Conservation (phyloP, 108 stramenopile genomes). For the Mediolabrus comicus region DNA sequence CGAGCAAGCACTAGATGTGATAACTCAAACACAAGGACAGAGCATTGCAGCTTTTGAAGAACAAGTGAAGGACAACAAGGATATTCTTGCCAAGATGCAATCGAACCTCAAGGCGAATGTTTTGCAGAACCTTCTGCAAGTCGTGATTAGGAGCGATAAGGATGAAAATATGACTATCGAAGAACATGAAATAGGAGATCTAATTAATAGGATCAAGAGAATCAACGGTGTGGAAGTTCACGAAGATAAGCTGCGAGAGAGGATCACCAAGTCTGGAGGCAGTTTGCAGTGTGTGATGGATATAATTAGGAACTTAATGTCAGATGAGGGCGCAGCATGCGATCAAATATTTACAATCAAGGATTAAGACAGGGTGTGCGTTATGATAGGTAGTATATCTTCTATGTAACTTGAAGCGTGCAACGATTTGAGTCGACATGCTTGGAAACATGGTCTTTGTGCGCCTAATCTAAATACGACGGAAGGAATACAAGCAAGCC, state of each 20-base stretch:
- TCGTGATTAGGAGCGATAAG: slow-evolving; percentile 50
- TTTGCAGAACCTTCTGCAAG: slow-evolving; percentile 50
- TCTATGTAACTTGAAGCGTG: too few relatives aligned
- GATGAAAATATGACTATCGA: slow-evolving; percentile 51
- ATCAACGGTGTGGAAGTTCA: slow-evolving; percentile 51
- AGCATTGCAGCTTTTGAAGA: slow-evolving; percentile 40
- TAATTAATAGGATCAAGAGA: slow-evolving; percentile 35
- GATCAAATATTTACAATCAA: slow-evolving; percentile 21
- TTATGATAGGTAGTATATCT: too few relatives aligned
- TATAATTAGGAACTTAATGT: slow-evolving; percentile 16
- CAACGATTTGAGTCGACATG: too few relatives aligned
- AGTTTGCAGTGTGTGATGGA: slow-evolving; percentile 8
- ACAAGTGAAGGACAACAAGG: slow-evolving; percentile 49
- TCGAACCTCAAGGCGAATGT: slow-evolving; percentile 51
- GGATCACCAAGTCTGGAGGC: slow-evolving; percentile 3
- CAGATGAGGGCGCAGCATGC: slow-evolving; percentile 6
- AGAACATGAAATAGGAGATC: slow-evolving; percentile 46
- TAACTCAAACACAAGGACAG: slow-evolving; percentile 45
- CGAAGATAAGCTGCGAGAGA: slow-evolving; percentile 31
- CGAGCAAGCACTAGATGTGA: slow-evolving; percentile 43
- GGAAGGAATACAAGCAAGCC: too few relatives aligned
- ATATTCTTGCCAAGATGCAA: slow-evolving; percentile 48
- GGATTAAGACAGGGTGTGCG: background rate
- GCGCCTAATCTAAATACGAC: too few relatives aligned
- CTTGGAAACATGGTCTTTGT: too few relatives aligned